Percentiles rank a stretch among this genome's conserved stretches.
Conservation (phyloP, 2,329 filamentous ascomycete species). For the Xylaria sp. region DNA sequence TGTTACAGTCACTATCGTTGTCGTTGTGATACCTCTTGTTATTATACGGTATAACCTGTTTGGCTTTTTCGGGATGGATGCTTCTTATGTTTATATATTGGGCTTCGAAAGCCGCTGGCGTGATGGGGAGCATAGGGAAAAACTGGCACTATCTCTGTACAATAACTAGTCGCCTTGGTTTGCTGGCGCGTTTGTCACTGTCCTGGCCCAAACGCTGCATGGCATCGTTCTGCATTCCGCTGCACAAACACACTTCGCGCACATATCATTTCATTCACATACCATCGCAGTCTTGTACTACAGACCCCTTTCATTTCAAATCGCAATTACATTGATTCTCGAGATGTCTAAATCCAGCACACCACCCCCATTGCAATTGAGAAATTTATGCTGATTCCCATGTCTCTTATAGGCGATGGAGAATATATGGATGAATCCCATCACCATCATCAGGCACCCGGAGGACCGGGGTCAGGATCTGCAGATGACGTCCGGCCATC, state of each 20-base stretch:
- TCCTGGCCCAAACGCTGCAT: slow-evolving; percentile 51
- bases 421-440: slow-evolving; percentile 72
- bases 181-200: slow-evolving; percentile 53
- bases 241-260: slow-evolving; percentile 53
- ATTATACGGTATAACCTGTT: slow-evolving; percentile 50
- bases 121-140: slow-evolving; percentile 53
- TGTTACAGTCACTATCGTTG: slow-evolving; percentile 52
- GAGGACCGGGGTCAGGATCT: slow-evolving; percentile 58
- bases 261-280: slow-evolving; percentile 52
- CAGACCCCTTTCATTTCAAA: slow-evolving; percentile 46
- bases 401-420: slow-evolving; percentile 65
- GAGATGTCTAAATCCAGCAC: slow-evolving; percentile 38
- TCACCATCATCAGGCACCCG: slow-evolving; percentile 72
- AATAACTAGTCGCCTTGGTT: slow-evolving; percentile 62
- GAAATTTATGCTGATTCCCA: slow-evolving; percentile 48
- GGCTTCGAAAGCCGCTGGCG: slow-evolving; percentile 51
- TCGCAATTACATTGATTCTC: slow-evolving; percentile 47
- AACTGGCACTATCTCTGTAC: slow-evolving; percentile 63
- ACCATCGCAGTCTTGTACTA: slow-evolving; percentile 49
- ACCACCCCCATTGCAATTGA: slow-evolving; percentile 35
- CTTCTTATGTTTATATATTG: slow-evolving; percentile 52
- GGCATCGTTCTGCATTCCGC: slow-evolving; percentile 52
- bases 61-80: slow-evolving; percentile 47
- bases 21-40: slow-evolving; percentile 52
- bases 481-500: slow-evolving; percentile 67